Percentiles rank a stretch among this genome's conserved stretches.
Conservation (phyloP, 495 filamentous ascomycete genomes). For the Trichoderma virens region DNA sequence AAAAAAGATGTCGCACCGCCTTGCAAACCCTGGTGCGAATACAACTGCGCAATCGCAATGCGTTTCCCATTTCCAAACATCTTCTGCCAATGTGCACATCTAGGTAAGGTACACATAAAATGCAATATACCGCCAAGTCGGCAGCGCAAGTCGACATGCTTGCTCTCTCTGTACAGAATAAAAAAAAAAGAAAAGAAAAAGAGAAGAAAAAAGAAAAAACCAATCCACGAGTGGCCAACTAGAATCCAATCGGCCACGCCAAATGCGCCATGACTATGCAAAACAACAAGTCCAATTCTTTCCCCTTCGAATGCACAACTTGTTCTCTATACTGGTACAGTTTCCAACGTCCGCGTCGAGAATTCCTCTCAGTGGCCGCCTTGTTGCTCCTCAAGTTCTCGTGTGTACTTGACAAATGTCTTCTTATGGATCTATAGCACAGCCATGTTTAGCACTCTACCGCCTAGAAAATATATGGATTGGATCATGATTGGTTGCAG, state of each 20-base stretch:
- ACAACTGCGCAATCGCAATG: background rate
- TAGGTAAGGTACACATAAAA: background rate
- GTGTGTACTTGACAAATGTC: slow-evolving; percentile 89
- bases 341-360: background rate
- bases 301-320: background rate
- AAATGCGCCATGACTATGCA: slow-evolving; percentile 7
- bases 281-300: background rate
- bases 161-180: background rate
- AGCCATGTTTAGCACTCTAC: slow-evolving; percentile 19
- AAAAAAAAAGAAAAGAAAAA: no score
- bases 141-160: background rate
- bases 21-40: background rate
- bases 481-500: no score
- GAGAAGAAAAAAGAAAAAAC: background rate
- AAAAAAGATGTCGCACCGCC: background rate
- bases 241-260: background rate
- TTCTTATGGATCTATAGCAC: slow-evolving; percentile 72
- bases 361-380: background rate
- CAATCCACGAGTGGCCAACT: background rate
- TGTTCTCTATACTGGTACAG: background rate
- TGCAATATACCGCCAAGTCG: background rate
- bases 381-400: slow-evolving; percentile 62
- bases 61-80: no score
- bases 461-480: background rate
- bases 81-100: background rate